Percentiles rank a stretch among this genome's conserved stretches.
These are phyloP conservation scores for Metschnikowia chrysomelidarum DNA, from an alignment of 805 yeast genomes.

Conservation along the genomic window DNA sequence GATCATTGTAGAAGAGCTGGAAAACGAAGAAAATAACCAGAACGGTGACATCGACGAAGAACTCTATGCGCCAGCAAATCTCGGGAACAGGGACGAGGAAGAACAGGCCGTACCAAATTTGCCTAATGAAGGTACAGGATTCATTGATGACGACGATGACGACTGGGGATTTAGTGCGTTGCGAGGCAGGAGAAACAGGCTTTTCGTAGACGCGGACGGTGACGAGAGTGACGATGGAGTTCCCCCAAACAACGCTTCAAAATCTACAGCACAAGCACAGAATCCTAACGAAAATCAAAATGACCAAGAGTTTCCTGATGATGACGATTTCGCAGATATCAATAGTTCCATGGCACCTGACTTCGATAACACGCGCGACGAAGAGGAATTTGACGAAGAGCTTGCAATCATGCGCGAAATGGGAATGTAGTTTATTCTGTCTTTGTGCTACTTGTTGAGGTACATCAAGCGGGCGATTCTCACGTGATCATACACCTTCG, in stretches of 20 bases:
- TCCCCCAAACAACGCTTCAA: not conserved
- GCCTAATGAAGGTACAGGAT: too few relatives aligned
- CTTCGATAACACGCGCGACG: slow-evolving; percentile 1
- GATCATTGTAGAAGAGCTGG: slow-evolving; percentile 15
- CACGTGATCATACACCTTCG: slow-evolving; percentile 46
- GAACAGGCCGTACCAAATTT: slow-evolving; percentile 4
- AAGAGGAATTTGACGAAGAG: slow-evolving; percentile 26
- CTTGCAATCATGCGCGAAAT: slow-evolving; percentile 39
- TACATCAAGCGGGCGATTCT: slow-evolving; percentile 43
- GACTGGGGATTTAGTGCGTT: slow-evolving; percentile 20
- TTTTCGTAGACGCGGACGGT: slow-evolving; percentile 31
- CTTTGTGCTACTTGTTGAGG: slow-evolving; percentile 7
- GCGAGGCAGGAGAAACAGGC: slow-evolving; percentile 19
- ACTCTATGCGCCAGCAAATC: slow-evolving; percentile 11
- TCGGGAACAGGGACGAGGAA: slow-evolving; percentile 11
- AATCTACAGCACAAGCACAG: not conserved
- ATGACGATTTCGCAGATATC: slow-evolving; percentile 23
- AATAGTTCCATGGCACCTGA: slow-evolving; percentile 1
- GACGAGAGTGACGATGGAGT: slow-evolving; percentile 28
- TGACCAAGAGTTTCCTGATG: slow-evolving; percentile 2
- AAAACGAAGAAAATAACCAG: not conserved
- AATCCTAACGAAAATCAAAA: not conserved
- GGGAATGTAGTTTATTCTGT: slow-evolving; percentile 23
- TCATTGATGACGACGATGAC: slow-evolving; percentile 18
- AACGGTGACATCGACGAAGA: slow-evolving; percentile 9